Evolutionary conservation across 768 basidiomycete species (phyloP).

Genomic region (Boletus tomentosulus): DNA sequence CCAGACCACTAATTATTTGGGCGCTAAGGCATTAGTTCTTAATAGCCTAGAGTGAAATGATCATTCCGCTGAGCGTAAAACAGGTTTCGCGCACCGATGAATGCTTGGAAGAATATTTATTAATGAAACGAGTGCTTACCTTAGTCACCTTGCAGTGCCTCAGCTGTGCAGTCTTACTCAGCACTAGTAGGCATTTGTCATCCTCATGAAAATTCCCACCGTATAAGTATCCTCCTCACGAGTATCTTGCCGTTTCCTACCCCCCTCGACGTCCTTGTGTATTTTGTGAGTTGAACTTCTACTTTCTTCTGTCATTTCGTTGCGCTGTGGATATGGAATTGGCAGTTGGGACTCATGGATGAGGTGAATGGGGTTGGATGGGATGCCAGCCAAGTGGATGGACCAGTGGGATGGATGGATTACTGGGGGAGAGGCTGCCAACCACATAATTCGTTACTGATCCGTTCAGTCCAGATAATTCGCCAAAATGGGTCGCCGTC

Average conservation of each 20-base stretch:
- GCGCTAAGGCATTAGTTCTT: too few relatives aligned
- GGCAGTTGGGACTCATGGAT: neutral
- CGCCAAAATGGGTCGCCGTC: conserved; percentile 85
- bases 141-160: neutral
- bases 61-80: too few relatives aligned
- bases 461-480: conserved; percentile 8
- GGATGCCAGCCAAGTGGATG: conserved; percentile 8
- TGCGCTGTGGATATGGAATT: neutral
- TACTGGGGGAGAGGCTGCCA: neutral
- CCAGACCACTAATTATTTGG: too few relatives aligned
- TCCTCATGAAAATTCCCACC: conserved; percentile 13
- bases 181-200: conserved; percentile 16
- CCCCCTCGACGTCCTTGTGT: conserved; percentile 13
- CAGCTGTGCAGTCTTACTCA: conserved; percentile 14
- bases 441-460: conserved; percentile 3
- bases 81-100: too few relatives aligned
- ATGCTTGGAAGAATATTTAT: too few relatives aligned
- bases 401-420: neutral
- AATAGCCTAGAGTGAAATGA: too few relatives aligned
- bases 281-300: conserved; percentile 18
- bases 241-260: neutral
- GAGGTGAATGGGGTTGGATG: conserved; percentile 13
- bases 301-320: neutral
- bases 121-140: too few relatives aligned
- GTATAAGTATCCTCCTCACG: conserved; percentile 12